Conservation (phyloP, 208 protist species). For the Trichomonas gallinae region DNA sequence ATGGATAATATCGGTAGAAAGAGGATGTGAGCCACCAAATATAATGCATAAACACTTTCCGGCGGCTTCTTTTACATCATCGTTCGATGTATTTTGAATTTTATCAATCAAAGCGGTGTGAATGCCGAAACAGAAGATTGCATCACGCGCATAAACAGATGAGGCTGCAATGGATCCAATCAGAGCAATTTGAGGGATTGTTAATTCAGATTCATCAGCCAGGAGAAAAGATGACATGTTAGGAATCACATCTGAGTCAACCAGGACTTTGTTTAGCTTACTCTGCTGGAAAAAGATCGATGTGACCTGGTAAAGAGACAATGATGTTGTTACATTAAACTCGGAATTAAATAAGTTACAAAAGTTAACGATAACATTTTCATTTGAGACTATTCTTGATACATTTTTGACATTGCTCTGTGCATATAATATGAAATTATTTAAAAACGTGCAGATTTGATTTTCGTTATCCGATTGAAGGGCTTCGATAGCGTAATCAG, state of each 20-base stretch:
- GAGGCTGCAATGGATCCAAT: not conserved
- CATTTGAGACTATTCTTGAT: not conserved
- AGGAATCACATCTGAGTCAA: not conserved
- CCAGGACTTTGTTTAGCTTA: not conserved
- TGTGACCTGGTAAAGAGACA: not conserved
- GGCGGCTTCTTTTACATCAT: not conserved
- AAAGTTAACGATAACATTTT: not conserved
- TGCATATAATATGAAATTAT: not conserved
- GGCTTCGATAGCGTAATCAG: not conserved
- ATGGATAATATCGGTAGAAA: not conserved
- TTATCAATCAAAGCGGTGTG: not conserved
- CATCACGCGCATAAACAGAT: not conserved
- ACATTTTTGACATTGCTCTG: not conserved
- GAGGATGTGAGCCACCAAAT: not conserved
- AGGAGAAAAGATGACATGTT: not conserved
- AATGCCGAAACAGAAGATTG: not conserved
- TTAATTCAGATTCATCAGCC: not conserved
- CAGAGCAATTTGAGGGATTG: not conserved
- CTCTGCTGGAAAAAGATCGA: not conserved
- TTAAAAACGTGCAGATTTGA: not conserved
- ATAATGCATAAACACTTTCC: not conserved
- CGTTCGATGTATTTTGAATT: not conserved
- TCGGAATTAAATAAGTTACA: not conserved
- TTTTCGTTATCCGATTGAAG: not conserved
- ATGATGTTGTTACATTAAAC: not conserved